A percentile compares a stretch with the other conserved stretches of the same genome.
Conservation (phyloP, 2,329 filamentous ascomycete species). For the Xylaria sp. region DNA sequence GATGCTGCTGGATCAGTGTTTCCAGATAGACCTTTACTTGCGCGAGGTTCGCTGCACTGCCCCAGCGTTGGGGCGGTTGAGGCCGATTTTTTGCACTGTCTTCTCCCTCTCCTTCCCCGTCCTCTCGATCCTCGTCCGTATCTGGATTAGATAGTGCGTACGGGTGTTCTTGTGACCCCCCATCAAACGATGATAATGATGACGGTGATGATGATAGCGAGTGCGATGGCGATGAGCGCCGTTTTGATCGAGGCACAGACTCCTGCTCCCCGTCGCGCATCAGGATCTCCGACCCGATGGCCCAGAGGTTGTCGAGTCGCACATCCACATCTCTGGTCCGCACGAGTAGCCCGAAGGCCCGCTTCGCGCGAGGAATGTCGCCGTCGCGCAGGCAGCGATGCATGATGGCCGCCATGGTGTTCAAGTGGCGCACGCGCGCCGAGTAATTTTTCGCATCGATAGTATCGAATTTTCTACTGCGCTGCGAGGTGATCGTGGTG, state of each 20-base stretch:
- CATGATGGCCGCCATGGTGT: conserved; percentile 74
- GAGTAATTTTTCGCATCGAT: conserved; percentile 35
- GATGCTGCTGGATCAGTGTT: conserved; percentile 79
- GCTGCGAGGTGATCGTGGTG: conserved; percentile 13
- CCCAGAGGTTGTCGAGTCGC: conserved; percentile 78
- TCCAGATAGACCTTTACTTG: conserved; percentile 75
- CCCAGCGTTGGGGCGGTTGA: conserved; percentile 52
- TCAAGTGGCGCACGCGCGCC: conserved; percentile 67
- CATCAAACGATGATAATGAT: conserved; percentile 13
- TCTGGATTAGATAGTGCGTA: background rate
- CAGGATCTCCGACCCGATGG: conserved; percentile 84
- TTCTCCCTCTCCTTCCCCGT: conserved; percentile 30
- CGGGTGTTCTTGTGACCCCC: background rate
- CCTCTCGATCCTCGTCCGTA: conserved; percentile 20
- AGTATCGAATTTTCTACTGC: conserved; percentile 31
- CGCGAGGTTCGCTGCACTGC: conserved; percentile 58
- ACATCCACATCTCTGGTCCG: conserved; percentile 73
- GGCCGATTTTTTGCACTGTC: conserved; percentile 1
- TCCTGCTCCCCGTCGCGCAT: conserved; percentile 67
- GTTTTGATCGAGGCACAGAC: background rate
- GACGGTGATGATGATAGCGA: background rate
- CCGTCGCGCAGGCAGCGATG: conserved; percentile 77
- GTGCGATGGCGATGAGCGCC: background rate
- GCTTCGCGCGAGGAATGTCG: conserved; percentile 76
- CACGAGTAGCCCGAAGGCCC: conserved; percentile 80